Conservation (phyloP, 148 eudicot genomes). For the Rhododendron simsii region DNA sequence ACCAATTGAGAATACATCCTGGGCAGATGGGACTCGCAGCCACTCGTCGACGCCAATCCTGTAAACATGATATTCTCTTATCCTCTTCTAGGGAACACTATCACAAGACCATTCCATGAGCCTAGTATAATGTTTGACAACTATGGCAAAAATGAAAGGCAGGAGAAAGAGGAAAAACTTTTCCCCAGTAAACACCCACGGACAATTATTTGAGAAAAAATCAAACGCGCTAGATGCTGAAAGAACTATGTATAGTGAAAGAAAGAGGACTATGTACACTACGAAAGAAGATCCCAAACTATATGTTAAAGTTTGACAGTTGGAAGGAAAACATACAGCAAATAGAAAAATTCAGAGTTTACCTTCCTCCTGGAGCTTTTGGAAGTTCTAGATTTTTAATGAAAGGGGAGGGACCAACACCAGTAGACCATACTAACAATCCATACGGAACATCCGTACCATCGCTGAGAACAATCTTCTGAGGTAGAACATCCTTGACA, state of each 20-base stretch:
- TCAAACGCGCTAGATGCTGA: neutral
- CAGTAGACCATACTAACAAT: constrained; percentile 94
- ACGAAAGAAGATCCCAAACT: neutral
- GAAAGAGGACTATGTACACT: neutral
- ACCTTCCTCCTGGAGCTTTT: constrained; percentile 94
- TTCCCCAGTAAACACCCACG: neutral
- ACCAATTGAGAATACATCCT: constrained; percentile 83
- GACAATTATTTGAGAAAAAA: neutral
- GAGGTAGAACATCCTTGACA: constrained; percentile 80
- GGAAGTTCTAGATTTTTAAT: constrained; percentile 59
- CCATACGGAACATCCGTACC: constrained; percentile 90
- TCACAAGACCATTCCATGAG: neutral
- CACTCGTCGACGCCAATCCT: constrained; percentile 96
- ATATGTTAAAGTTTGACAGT: neutral
- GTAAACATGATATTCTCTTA: constrained; percentile 9
- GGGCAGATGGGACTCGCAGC: constrained; percentile 75
- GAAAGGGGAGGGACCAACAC: constrained; percentile 89
- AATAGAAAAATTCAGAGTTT: constrained; percentile 5
- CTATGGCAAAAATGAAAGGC: neutral
- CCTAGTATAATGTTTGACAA: constrained; percentile 4
- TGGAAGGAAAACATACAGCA: constrained; percentile 4
- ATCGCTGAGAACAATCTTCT: constrained; percentile 74
- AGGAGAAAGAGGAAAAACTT: neutral
- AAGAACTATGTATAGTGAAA: neutral
- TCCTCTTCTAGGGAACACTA: neutral